A percentile compares a stretch with the other conserved stretches of the same genome.
These are phyloP conservation scores for Amauroascus verrucosus DNA, from an alignment of 2,329 filamentous ascomycete species.

Conservation along the genomic window DNA sequence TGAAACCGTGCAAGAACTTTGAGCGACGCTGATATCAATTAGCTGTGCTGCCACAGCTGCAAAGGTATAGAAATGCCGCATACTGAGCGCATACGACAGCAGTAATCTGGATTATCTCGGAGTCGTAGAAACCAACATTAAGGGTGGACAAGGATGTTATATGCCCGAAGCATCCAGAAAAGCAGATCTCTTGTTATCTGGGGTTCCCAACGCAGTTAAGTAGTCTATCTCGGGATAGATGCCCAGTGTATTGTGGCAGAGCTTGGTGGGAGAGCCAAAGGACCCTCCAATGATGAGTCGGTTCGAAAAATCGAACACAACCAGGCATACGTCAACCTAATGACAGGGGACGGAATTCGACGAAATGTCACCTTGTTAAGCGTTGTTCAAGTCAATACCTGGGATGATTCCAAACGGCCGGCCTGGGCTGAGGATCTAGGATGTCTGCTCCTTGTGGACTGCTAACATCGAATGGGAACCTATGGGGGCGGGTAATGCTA, in stretches of 20 bases:
- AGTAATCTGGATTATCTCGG: neutral
- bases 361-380: neutral
- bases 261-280: neutral
- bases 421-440: too few relatives aligned
- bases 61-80: conserved; percentile 4
- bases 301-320: neutral
- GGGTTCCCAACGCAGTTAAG: neutral
- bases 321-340: neutral
- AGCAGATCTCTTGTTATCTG: neutral
- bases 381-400: neutral
- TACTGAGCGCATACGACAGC: neutral
- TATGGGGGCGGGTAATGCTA: too few relatives aligned
- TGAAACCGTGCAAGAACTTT: conserved; percentile 2
- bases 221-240: neutral
- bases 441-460: too few relatives aligned
- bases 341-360: neutral
- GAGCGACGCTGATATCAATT: neutral
- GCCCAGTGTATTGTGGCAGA: neutral
- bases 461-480: too few relatives aligned
- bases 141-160: neutral
- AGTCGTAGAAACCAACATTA: neutral
- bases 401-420: neutral
- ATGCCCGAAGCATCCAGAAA: neutral
- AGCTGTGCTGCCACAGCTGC: conserved; percentile 1
- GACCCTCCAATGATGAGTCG: neutral